phyloP scores from a whole-genome alignment of 2,329 filamentous ascomycete genomes.

The Helicocarpus griseus region DNA sequence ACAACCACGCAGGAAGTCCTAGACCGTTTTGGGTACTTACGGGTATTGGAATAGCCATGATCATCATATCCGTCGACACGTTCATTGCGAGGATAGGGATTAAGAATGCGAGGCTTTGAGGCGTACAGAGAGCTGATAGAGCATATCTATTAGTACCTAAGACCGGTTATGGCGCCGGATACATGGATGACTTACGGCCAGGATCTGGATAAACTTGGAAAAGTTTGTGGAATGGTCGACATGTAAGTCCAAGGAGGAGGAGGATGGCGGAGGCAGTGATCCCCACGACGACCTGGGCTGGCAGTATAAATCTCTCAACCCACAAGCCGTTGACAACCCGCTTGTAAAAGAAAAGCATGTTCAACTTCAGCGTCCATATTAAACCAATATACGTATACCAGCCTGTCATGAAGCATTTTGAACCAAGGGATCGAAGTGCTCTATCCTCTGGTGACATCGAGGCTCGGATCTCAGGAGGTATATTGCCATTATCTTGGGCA shows the following conservation, averaged over 20 bases:
- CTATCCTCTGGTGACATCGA: conserved; percentile 21
- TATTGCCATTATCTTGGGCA: conserved; percentile 21
- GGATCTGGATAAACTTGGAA: conserved; percentile 32
- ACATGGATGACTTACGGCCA: conserved; percentile 20
- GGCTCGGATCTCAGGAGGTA: conserved; percentile 24
- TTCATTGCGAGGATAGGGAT: conserved; percentile 26
- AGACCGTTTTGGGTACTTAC: conserved; percentile 10
- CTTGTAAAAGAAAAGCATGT: conserved; percentile 34
- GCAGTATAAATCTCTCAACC: conserved; percentile 28
- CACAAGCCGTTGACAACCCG: conserved; percentile 28
- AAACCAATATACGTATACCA: conserved; percentile 26
- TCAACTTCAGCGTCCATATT: conserved; percentile 34
- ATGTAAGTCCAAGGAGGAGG: conserved; percentile 21
- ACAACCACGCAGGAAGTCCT: background rate
- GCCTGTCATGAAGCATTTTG: conserved; percentile 29
- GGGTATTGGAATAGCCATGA: conserved; percentile 28
- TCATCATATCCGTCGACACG: conserved; percentile 25
- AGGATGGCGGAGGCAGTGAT: conserved; percentile 19
- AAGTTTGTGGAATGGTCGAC: conserved; percentile 24
- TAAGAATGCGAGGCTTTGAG: conserved; percentile 25
- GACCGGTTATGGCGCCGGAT: background rate
- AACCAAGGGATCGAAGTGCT: conserved; percentile 21
- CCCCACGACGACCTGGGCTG: conserved; percentile 23
- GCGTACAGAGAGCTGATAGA: conserved; percentile 18
- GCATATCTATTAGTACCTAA: background rate